Conservation (phyloP, 805 yeast genomes). For the Jamesozyma spencerorum region DNA sequence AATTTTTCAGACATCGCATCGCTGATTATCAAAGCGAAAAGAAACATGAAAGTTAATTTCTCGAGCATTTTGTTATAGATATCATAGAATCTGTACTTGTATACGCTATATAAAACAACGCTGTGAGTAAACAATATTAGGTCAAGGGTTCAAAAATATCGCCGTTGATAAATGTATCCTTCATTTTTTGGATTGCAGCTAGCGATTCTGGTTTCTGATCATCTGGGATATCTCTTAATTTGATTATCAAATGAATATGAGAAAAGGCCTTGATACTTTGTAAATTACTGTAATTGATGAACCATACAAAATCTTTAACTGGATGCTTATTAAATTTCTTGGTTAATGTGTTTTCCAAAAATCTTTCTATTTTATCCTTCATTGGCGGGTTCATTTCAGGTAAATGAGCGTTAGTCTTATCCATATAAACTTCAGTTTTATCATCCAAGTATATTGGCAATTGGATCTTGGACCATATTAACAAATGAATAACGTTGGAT, state of each 20-base stretch:
- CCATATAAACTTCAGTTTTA: slow-evolving; percentile 29
- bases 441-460: slow-evolving; percentile 41
- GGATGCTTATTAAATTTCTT: slow-evolving; percentile 23
- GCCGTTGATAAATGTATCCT: neutral
- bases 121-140: too few relatives aligned
- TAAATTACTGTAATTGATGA: slow-evolving; percentile 58
- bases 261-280: slow-evolving; percentile 62
- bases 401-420: slow-evolving; percentile 15
- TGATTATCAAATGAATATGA: slow-evolving; percentile 59
- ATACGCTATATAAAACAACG: too few relatives aligned
- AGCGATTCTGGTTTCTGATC: neutral
- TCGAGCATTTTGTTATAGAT: too few relatives aligned
- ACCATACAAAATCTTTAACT: slow-evolving; percentile 46
- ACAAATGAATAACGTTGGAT: slow-evolving; percentile 42
- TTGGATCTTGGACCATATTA: slow-evolving; percentile 57
- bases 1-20: slow-evolving; percentile 1
- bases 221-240: slow-evolving; percentile 8
- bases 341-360: slow-evolving; percentile 37
- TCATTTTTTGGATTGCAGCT: neutral
- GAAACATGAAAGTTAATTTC: too few relatives aligned
- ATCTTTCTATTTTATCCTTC: slow-evolving; percentile 37
- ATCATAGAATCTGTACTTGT: too few relatives aligned
- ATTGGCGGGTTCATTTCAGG: slow-evolving; percentile 34
- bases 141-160: neutral
- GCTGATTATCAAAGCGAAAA: too few relatives aligned